phyloP scores from a whole-genome alignment of 306 rosid species.

The Sechiopsis laciniata region DNA sequence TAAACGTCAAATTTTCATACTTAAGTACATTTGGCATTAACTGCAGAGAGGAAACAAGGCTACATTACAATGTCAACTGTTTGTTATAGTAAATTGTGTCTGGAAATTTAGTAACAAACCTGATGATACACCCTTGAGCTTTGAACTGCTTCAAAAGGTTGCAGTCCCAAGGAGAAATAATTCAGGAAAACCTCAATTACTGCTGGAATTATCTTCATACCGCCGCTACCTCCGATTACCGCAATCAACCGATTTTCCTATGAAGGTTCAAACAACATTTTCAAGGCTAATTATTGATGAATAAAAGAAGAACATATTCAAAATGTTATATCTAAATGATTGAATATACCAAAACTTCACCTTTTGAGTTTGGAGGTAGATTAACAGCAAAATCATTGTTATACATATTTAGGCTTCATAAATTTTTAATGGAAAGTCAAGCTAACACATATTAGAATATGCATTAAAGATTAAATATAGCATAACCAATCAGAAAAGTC shows the following conservation, averaged over 20 bases:
- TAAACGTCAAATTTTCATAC: slow-evolving; percentile 60
- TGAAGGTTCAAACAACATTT: slow-evolving; percentile 23
- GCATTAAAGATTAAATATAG: no score
- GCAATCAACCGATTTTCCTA: slow-evolving; percentile 68
- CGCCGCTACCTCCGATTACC: slow-evolving; percentile 84
- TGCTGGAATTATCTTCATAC: slow-evolving; percentile 66
- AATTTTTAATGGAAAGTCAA: no score
- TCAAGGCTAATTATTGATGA: not conserved
- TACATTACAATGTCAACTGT: not conserved
- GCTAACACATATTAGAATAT: no score
- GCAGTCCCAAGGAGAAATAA: slow-evolving; percentile 56
- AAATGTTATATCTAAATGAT: not conserved
- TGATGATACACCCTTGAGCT: slow-evolving; percentile 68
- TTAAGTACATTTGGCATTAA: slow-evolving; percentile 58
- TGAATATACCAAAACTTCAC: not conserved
- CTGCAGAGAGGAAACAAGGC: slow-evolving; percentile 38
- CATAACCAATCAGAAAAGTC: no score
- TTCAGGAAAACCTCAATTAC: slow-evolving; percentile 67
- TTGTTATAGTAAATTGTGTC: not conserved
- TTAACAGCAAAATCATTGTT: not conserved
- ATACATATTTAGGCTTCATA: no score
- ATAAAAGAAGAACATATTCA: not conserved
- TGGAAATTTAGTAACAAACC: slow-evolving; percentile 33
- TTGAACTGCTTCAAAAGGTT: slow-evolving; percentile 66
- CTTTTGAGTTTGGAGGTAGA: not conserved